Conservation (phyloP, 1,284 basidiomycete genomes). For the Cryptococcus floricola region DNA sequence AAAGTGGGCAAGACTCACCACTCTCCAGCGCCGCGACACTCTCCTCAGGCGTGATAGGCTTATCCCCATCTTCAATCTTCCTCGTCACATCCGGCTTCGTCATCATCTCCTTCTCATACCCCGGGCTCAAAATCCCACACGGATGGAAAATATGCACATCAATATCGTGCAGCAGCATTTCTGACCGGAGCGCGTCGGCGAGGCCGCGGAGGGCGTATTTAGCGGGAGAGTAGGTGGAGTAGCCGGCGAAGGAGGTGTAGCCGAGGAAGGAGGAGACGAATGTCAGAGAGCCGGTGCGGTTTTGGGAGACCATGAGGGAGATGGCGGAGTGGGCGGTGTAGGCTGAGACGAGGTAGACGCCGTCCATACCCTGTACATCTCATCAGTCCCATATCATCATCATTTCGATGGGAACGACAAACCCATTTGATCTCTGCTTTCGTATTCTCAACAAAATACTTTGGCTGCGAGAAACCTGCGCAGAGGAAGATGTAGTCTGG, state of each 20-base stretch:
- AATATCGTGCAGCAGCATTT: conserved; percentile 68
- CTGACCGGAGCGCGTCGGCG: conserved; percentile 78
- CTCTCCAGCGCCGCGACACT: conserved; percentile 63
- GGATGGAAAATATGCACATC: conserved; percentile 83
- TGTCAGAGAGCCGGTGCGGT: conserved; percentile 64
- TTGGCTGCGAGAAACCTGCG: conserved; percentile 66
- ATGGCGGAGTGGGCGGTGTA: conserved; percentile 74
- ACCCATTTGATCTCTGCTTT: conserved; percentile 59
- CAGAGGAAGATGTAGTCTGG: conserved; percentile 76
- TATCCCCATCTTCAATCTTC: conserved; percentile 76
- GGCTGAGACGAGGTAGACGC: conserved; percentile 56
- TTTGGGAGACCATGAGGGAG: conserved; percentile 64
- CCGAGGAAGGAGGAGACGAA: conserved; percentile 79
- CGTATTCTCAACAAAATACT: conserved; percentile 67
- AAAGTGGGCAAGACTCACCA: conserved; percentile 52
- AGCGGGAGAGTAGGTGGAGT: conserved; percentile 77
- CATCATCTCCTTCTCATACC: conserved; percentile 73
- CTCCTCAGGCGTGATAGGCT: conserved; percentile 62
- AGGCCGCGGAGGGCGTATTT: conserved; percentile 87
- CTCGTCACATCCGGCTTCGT: conserved; percentile 74
- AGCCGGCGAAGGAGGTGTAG: conserved; percentile 78
- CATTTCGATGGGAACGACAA: neutral
- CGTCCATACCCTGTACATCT: conserved; percentile 46
- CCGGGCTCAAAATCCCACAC: conserved; percentile 76
- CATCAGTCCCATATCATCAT: conserved; percentile 1